phyloP scores from a whole-genome alignment of 768 basidiomycete species.

The Lyophyllum decastes region DNA sequence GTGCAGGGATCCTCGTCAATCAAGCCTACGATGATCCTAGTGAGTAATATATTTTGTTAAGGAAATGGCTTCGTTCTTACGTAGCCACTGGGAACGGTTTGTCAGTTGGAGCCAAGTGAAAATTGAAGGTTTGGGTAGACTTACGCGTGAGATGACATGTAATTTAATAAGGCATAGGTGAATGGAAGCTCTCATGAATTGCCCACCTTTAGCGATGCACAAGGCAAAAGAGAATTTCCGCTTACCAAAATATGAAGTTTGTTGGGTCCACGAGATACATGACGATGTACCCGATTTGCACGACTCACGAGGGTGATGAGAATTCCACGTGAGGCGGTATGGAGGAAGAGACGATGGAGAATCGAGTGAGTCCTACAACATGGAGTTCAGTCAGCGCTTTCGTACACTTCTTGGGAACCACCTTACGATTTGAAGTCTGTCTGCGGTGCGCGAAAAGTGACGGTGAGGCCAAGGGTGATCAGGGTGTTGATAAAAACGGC shows the following conservation, averaged over 20 bases:
- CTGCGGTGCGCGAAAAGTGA: not conserved
- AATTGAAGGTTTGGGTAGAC: not conserved
- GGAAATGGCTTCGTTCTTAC: not conserved
- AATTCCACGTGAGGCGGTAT: constrained; percentile 11
- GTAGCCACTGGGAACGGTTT: not conserved
- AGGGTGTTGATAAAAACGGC: constrained; percentile 3
- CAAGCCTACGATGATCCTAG: not conserved
- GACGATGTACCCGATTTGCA: constrained; percentile 11
- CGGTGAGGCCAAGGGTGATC: constrained; percentile 5
- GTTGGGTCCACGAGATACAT: constrained; percentile 8
- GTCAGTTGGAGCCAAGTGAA: not conserved
- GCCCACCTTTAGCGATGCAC: not conserved
- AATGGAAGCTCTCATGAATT: not conserved
- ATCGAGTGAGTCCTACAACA: constrained; percentile 3
- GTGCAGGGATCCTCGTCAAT: not conserved
- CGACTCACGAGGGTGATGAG: not conserved
- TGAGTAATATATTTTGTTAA: not conserved
- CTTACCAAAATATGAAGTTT: constrained; percentile 6
- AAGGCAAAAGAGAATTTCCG: not conserved
- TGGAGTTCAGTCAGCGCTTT: not conserved
- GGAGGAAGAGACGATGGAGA: constrained; percentile 7
- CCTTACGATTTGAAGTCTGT: not conserved
- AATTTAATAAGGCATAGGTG: constrained; percentile 8
- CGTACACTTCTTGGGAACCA: not conserved
- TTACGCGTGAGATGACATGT: constrained; percentile 14